A percentile compares a stretch with the other conserved stretches of the same genome.
These are phyloP conservation scores for Termitomyces sp. DNA, from an alignment of 768 basidiomycete species.

Conservation along the genomic window DNA sequence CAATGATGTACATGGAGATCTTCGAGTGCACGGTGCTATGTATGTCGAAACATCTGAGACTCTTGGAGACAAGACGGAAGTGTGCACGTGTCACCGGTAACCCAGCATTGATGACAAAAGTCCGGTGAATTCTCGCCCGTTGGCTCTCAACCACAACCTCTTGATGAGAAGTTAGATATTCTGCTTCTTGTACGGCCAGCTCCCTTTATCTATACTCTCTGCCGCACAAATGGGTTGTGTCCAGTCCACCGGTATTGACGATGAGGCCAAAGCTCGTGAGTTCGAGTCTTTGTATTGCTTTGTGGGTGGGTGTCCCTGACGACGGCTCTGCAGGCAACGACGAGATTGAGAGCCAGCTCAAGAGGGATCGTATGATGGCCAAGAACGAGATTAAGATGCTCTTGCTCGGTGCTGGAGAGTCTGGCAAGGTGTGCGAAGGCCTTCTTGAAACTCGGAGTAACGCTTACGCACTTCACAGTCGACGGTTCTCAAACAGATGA, in stretches of 20 bases:
- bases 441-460: background rate
- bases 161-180: background rate
- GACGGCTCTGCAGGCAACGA: conserved; percentile 60
- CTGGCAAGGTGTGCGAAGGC: conserved; percentile 67
- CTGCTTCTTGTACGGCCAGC: background rate
- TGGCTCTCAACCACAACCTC: background rate
- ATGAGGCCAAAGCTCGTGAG: conserved; percentile 80
- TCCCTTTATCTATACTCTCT: background rate
- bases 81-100: background rate
- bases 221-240: conserved; percentile 66
- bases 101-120: background rate
- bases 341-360: conserved; percentile 90
- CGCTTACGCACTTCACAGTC: conserved; percentile 14
- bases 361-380: conserved; percentile 79
- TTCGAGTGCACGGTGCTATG: too few species aligned
- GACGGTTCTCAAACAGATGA: conserved; percentile 77
- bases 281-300: conserved; percentile 16
- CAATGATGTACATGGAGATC: too few species aligned
- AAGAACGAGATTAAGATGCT: conserved; percentile 98
- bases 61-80: background rate
- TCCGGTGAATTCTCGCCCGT: background rate
- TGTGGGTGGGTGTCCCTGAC: background rate
- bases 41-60: too few species aligned
- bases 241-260: conserved; percentile 64
- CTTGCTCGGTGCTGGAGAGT: conserved; percentile 92